Conservation (phyloP, 129 eudicot genomes). For the Artemisia argyi region DNA sequence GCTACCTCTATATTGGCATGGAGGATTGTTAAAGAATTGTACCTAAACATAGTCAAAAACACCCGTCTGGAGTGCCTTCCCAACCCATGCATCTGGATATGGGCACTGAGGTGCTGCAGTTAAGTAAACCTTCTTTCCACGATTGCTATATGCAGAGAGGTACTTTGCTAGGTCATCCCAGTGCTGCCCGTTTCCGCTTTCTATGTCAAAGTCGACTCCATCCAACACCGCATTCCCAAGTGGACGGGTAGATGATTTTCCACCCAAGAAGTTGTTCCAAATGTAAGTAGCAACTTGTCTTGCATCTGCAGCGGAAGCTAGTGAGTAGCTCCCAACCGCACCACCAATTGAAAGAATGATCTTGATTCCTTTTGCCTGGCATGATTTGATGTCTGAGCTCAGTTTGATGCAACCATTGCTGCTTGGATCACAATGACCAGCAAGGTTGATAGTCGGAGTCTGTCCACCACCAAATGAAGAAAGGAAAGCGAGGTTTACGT, state of each 20-base stretch:
- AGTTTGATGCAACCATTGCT: constrained; percentile 26
- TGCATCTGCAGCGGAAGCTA: constrained; percentile 38
- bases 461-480: constrained; percentile 36
- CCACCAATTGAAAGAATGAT: constrained; percentile 46
- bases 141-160: constrained; percentile 19
- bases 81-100: constrained; percentile 35
- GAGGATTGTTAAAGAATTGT: constrained; percentile 41
- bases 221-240: constrained; percentile 44
- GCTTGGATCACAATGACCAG: constrained; percentile 40
- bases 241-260: constrained; percentile 38
- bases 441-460: constrained; percentile 34
- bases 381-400: constrained; percentile 33
- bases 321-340: constrained; percentile 27
- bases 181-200: constrained; percentile 30
- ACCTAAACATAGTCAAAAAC: constrained; percentile 47
- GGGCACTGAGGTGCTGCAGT: constrained; percentile 47
- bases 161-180: constrained; percentile 37
- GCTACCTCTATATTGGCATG: constrained; percentile 38
- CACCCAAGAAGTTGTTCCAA: constrained; percentile 47
- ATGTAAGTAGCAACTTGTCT: constrained; percentile 42
- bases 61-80: constrained; percentile 35
- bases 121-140: constrained; percentile 35
- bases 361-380: constrained; percentile 40
- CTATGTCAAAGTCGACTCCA: constrained; percentile 51
- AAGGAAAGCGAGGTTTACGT: constrained; percentile 43